Evolutionary conservation across 1,284 basidiomycete species (phyloP).

Genomic region (Puccinia novopanici): DNA sequence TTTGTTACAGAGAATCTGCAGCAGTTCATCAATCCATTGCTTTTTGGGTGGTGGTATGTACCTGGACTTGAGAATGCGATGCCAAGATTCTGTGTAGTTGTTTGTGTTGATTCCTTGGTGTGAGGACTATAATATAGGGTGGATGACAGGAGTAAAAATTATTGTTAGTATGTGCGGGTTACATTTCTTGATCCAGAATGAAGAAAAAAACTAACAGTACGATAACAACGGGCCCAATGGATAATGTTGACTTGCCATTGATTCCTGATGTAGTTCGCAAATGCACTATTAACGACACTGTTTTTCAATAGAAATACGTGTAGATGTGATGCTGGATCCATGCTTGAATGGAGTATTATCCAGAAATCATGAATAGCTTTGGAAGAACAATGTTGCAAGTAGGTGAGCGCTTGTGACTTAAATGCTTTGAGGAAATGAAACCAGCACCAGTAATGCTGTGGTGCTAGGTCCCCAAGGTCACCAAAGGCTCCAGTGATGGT

Average conservation of each 20-base stretch:
- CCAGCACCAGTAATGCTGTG: constrained; percentile 1
- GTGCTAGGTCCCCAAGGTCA: neutral
- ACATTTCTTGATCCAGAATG: neutral
- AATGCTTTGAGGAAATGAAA: constrained; percentile 1
- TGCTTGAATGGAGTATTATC: neutral
- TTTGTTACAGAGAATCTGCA: neutral
- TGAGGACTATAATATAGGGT: neutral
- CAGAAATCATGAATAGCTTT: neutral
- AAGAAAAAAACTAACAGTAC: neutral
- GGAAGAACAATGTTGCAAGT: neutral
- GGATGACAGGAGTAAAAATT: no score
- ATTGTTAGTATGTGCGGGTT: no score
- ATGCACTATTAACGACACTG: neutral
- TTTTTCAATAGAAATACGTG: neutral
- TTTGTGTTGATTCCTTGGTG: constrained; percentile 10
- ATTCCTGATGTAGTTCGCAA: neutral
- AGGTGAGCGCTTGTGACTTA: neutral
- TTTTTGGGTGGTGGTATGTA: neutral
- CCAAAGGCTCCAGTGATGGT: neutral
- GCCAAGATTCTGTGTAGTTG: neutral
- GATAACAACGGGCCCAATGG: neutral
- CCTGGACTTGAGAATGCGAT: neutral
- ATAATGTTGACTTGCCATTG: neutral
- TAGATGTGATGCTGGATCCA: neutral
- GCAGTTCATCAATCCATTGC: neutral